These are phyloP conservation scores for Brassica juncea DNA, from an alignment of 345 rosid species.

Conservation along the genomic window DNA sequence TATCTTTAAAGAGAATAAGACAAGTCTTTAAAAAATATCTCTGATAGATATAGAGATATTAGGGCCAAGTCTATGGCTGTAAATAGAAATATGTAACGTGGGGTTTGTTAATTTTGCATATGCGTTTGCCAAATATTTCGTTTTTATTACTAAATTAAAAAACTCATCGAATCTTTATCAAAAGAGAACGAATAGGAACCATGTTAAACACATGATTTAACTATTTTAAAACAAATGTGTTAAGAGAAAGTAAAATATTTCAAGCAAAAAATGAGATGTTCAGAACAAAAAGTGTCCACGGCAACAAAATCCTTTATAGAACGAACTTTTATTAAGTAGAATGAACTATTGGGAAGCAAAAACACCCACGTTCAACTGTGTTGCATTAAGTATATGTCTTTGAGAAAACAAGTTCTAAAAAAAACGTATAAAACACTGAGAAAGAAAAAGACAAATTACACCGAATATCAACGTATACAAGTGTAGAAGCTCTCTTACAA, in stretches of 20 bases:
- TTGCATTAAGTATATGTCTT: background rate
- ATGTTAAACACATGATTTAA: background rate
- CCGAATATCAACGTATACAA: background rate
- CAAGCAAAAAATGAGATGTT: background rate
- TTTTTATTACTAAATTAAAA: background rate
- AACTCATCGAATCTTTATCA: background rate
- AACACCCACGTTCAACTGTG: background rate
- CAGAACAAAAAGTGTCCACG: background rate
- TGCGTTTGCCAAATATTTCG: background rate
- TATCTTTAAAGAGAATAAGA: background rate
- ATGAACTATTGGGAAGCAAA: background rate
- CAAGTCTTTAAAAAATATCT: background rate
- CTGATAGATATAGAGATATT: background rate
- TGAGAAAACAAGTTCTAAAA: background rate
- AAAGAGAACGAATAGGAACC: conserved; percentile 2
- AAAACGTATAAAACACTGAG: background rate
- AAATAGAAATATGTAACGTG: conserved; percentile 19
- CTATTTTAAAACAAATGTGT: background rate
- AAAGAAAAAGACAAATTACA: background rate
- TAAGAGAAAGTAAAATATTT: background rate
- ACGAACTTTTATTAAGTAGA: background rate
- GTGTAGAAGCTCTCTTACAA: background rate
- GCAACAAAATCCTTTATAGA: background rate
- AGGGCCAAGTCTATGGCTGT: background rate
- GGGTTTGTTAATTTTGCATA: background rate